Conservation (phyloP, 139 green algal species). For the Microglena sp. region DNA sequence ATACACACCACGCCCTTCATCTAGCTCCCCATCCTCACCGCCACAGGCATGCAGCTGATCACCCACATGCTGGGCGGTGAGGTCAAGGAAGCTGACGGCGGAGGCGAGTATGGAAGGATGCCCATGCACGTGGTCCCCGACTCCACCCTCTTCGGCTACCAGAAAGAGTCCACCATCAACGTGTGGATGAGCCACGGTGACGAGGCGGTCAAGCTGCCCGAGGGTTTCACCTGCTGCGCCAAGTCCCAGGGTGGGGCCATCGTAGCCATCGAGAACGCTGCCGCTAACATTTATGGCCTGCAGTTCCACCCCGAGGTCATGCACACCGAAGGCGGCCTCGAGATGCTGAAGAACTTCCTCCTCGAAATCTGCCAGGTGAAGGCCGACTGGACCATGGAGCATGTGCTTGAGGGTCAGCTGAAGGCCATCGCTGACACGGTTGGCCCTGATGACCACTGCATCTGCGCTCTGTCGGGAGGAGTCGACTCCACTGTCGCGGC, state of each 20-base stretch:
- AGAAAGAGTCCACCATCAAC: conserved; percentile 21
- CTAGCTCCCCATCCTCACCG: neutral
- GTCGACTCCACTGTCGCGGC: conserved; percentile 95
- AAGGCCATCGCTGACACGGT: conserved; percentile 57
- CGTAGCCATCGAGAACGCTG: conserved; percentile 84
- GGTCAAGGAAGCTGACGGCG: conserved; percentile 54
- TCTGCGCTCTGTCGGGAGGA: conserved; percentile 94
- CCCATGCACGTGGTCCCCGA: conserved; percentile 56
- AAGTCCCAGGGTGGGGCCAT: conserved; percentile 80
- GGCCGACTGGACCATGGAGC: conserved; percentile 90
- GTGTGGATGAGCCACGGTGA: conserved; percentile 99
- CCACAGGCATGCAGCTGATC: conserved; percentile 29
- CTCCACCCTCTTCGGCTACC: conserved; percentile 59
- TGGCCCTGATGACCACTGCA: conserved; percentile 80
- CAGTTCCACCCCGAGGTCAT: conserved; percentile 96
- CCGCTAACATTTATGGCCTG: conserved; percentile 79
- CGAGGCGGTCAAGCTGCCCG: conserved; percentile 74
- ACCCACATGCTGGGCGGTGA: conserved; percentile 61
- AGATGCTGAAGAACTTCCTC: conserved; percentile 85
- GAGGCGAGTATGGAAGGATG: conserved; percentile 96
- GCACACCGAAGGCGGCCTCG: conserved; percentile 77
- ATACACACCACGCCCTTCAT: conserved; percentile 1
- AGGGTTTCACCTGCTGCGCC: conserved; percentile 74
- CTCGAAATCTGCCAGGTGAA: conserved; percentile 57
- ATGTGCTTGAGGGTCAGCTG: conserved; percentile 91